Conservation (phyloP, 2,329 filamentous ascomycete species). For the Arthrobotrys iridis region DNA sequence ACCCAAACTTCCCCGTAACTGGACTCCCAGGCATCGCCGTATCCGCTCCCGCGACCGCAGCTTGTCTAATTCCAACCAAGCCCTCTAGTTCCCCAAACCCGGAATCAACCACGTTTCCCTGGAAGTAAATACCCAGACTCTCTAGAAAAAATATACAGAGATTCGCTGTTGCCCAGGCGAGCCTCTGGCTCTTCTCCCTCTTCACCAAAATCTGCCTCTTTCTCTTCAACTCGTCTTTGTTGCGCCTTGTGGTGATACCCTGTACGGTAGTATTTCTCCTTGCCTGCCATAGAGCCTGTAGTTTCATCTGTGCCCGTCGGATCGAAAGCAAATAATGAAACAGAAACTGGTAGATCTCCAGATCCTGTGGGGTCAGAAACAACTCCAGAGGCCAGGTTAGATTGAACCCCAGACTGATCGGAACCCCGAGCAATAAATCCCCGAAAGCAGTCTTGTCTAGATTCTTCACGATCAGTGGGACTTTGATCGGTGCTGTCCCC, state of each 20-base stretch:
- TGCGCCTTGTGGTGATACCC: constrained; percentile 70
- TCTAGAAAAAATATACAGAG: constrained; percentile 88
- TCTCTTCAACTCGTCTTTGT: constrained; percentile 70
- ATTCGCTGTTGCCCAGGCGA: constrained; percentile 88
- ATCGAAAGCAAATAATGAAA: constrained; percentile 88
- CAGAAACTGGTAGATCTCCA: constrained; percentile 82
- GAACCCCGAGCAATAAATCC: constrained; percentile 82
- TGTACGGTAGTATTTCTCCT: constrained; percentile 74
- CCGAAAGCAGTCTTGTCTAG: constrained; percentile 69
- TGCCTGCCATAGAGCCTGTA: constrained; percentile 87
- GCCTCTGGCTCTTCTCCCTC: constrained; percentile 76
- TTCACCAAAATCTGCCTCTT: constrained; percentile 72
- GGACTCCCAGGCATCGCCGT: constrained; percentile 28
- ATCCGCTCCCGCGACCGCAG: background rate
- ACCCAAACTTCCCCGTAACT: background rate
- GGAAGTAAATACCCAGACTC: constrained; percentile 86
- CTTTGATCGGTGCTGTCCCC: constrained; percentile 41
- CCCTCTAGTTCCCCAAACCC: constrained; percentile 80
- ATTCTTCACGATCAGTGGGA: constrained; percentile 61
- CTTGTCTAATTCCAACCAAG: constrained; percentile 56
- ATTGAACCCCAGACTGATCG: constrained; percentile 75
- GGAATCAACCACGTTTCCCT: constrained; percentile 84
- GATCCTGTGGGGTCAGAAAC: constrained; percentile 79
- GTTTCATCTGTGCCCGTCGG: constrained; percentile 82
- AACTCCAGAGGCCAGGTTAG: constrained; percentile 84